Conservation (phyloP, 2,329 filamentous ascomycete species). For the Cercospora beticola region DNA sequence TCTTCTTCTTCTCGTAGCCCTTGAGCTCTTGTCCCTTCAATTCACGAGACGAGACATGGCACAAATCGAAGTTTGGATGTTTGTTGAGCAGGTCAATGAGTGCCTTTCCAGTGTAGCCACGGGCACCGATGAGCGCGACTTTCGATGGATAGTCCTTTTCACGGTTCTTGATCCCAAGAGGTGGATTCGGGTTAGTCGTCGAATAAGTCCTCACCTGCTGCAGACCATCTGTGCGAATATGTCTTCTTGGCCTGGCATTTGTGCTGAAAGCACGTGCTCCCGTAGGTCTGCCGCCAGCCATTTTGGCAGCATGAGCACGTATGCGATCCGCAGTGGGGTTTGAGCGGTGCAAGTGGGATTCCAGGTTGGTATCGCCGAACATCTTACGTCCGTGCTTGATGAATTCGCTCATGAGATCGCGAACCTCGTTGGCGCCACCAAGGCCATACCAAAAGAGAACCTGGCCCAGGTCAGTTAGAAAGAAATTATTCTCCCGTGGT, state of each 20-base stretch:
- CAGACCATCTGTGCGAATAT: conserved; percentile 14
- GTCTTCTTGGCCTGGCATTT: conserved; percentile 40
- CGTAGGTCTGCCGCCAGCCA: conserved; percentile 37
- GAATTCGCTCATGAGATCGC: conserved; percentile 82
- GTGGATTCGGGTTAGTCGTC: conserved; percentile 83
- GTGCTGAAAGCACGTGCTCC: conserved; percentile 65
- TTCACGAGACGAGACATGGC: conserved; percentile 90
- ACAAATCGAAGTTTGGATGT: conserved; percentile 86
- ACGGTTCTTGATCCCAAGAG: conserved; percentile 82
- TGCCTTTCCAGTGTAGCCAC: conserved; percentile 91
- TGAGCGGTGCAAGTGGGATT: conserved; percentile 77
- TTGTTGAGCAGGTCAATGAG: conserved; percentile 82
- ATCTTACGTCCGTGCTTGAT: conserved; percentile 77
- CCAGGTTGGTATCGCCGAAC: conserved; percentile 85
- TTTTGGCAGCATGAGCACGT: conserved; percentile 49
- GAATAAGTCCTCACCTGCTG: conserved; percentile 42
- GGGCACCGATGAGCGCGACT: conserved; percentile 84
- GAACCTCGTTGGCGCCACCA: conserved; percentile 76
- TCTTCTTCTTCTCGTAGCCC: conserved; percentile 86
- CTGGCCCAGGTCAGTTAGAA: neutral
- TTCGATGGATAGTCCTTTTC: conserved; percentile 76
- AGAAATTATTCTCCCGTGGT: neutral
- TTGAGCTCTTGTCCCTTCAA: conserved; percentile 81
- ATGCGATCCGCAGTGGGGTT: conserved; percentile 67
- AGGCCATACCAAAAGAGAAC: conserved; percentile 95